Conservation (phyloP, 2,329 filamentous ascomycete species). For the Cordyceps fumosorosea region DNA sequence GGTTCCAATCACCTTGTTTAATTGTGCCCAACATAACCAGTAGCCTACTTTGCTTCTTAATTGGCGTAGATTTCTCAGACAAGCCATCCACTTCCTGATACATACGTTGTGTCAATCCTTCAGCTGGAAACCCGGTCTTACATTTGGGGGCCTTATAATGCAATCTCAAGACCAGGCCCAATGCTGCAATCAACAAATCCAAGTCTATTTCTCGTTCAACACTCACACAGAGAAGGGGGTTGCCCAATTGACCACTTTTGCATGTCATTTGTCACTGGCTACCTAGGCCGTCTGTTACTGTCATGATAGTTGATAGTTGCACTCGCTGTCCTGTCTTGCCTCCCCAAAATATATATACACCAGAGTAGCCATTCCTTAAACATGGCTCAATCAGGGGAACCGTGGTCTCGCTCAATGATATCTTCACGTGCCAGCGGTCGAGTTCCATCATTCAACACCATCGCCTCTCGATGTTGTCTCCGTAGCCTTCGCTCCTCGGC, state of each 20-base stretch:
- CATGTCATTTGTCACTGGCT: neutral
- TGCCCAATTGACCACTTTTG: too few relatives aligned
- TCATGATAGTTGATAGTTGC: neutral
- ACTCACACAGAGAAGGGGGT: too few relatives aligned
- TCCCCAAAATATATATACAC: neutral
- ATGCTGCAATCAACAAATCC: too few relatives aligned
- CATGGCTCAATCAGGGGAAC: constrained; percentile 27
- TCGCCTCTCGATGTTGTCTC: constrained; percentile 74
- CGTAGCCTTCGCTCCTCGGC: constrained; percentile 65
- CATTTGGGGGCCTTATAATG: neutral
- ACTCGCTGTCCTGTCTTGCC: neutral
- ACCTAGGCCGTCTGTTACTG: neutral
- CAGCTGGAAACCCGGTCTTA: neutral
- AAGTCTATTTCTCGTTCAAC: too few relatives aligned
- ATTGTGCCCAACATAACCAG: too few relatives aligned
- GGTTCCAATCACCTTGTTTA: too few relatives aligned
- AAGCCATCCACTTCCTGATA: too few relatives aligned
- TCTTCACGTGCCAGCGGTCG: constrained; percentile 66
- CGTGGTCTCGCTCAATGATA: constrained; percentile 64
- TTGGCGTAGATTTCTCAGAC: too few relatives aligned
- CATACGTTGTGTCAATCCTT: too few relatives aligned
- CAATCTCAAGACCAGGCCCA: neutral
- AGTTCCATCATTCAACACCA: constrained; percentile 85
- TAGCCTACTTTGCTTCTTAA: too few relatives aligned
- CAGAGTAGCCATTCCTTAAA: neutral